These are phyloP conservation scores for Actinomucor elegans DNA, from an alignment of 371 early-diverging fungal species.

Conservation along the genomic window DNA sequence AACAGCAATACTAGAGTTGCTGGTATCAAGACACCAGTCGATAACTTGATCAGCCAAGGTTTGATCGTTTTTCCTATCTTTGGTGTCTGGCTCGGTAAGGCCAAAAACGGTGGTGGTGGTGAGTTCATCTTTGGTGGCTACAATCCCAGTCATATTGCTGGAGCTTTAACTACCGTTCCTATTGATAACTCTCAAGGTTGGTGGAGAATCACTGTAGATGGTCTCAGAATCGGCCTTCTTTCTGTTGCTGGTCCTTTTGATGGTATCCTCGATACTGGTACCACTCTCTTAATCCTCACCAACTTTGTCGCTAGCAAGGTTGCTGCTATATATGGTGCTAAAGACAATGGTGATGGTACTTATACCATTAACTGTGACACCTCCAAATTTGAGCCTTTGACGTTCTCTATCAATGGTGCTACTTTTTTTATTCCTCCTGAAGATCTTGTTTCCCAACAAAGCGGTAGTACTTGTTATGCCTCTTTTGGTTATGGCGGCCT, in stretches of 20 bases:
- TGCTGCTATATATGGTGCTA: conserved; percentile 21
- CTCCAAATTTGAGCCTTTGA: conserved; percentile 16
- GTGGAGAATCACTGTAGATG: conserved; percentile 49
- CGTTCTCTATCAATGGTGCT: conserved; percentile 14
- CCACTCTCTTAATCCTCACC: conserved; percentile 57
- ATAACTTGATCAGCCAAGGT: conserved; percentile 42
- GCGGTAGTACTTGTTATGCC: conserved; percentile 16
- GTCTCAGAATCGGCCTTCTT: conserved; percentile 8
- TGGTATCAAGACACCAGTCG: conserved; percentile 33
- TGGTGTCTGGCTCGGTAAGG: conserved; percentile 30
- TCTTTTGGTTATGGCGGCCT: conserved; percentile 18
- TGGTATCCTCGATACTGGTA: conserved; percentile 64
- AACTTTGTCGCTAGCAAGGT: conserved; percentile 30
- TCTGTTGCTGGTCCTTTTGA: conserved; percentile 9
- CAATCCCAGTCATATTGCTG: conserved; percentile 39
- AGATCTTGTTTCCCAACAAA: conserved; percentile 12
- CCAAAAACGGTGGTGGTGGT: conserved; percentile 38
- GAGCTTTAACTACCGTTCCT: conserved; percentile 51
- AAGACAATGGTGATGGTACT: conserved; percentile 21
- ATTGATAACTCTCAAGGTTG: conserved; percentile 41
- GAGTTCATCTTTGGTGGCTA: conserved; percentile 50
- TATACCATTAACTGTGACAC: conserved; percentile 19
- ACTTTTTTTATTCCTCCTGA: conserved; percentile 18
- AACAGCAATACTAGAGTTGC: conserved; percentile 35
- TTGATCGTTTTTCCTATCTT: conserved; percentile 33